Evolutionary conservation across 768 basidiomycete genomes (phyloP).

Genomic region (Rubroboletus pulcherrimus): DNA sequence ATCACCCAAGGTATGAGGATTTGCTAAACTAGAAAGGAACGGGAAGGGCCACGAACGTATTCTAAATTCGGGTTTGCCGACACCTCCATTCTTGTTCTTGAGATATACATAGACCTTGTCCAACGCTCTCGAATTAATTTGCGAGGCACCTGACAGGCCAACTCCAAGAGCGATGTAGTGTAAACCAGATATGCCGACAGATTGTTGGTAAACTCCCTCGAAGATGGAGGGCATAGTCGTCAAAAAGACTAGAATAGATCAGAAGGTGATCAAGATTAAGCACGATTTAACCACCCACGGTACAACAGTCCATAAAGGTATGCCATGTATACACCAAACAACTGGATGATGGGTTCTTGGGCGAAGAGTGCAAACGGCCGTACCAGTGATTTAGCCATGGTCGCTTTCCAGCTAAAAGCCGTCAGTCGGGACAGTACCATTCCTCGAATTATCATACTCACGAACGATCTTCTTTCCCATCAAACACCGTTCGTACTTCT

Average conservation of each 20-base stretch:
- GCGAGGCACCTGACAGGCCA: slow-evolving; percentile 51
- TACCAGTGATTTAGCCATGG: slow-evolving; percentile 51
- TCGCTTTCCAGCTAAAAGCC: slow-evolving; percentile 42
- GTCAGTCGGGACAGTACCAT: background rate
- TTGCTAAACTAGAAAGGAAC: background rate
- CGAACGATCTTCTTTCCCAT: slow-evolving; percentile 40
- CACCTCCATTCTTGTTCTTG: slow-evolving; percentile 49
- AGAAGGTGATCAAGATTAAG: background rate
- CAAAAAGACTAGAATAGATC: slow-evolving; percentile 50
- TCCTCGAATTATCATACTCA: slow-evolving; percentile 26
- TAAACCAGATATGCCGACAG: slow-evolving; percentile 56
- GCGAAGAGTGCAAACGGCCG: slow-evolving; percentile 67
- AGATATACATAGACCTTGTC: slow-evolving; percentile 53
- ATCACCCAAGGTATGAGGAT: slow-evolving; percentile 4
- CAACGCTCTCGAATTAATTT: slow-evolving; percentile 51
- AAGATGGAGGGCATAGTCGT: slow-evolving; percentile 64
- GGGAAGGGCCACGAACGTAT: slow-evolving; percentile 35
- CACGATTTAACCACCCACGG: slow-evolving; percentile 33
- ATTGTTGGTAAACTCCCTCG: slow-evolving; percentile 48
- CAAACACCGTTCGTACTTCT: slow-evolving; percentile 47
- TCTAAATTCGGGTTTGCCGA: slow-evolving; percentile 52
- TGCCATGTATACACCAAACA: slow-evolving; percentile 66
- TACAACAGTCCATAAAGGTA: slow-evolving; percentile 65
- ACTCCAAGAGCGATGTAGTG: slow-evolving; percentile 71
- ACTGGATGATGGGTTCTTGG: slow-evolving; percentile 62